Conservation (phyloP, 495 filamentous ascomycete genomes). For the Apodospora peruviana region DNA sequence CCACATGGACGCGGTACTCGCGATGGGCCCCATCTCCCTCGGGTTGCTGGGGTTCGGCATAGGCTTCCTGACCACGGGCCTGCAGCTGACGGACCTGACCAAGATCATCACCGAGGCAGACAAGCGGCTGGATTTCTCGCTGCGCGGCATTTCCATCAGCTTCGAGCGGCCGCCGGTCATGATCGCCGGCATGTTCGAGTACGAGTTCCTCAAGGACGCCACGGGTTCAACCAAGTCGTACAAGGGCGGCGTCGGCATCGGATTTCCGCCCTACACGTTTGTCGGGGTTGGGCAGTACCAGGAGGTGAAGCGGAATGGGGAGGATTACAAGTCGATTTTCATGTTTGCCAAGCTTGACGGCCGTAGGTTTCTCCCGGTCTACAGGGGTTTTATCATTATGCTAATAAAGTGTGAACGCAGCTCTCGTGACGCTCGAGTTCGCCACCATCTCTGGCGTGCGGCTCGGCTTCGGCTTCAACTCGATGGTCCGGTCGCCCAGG, state of each 20-base stretch:
- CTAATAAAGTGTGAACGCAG: too few relatives aligned
- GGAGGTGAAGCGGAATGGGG: background rate
- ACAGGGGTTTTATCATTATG: too few relatives aligned
- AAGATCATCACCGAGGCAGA: constrained; percentile 4
- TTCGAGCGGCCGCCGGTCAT: constrained; percentile 35
- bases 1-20: constrained; percentile 30
- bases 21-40: constrained; percentile 36
- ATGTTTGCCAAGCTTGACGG: constrained; percentile 38
- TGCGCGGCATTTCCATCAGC: constrained; percentile 32
- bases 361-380: too few relatives aligned
- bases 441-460: constrained; percentile 33
- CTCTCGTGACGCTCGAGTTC: constrained; percentile 36
- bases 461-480: constrained; percentile 45
- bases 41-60: constrained; percentile 31
- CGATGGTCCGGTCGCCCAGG: constrained; percentile 23
- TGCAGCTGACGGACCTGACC: background rate
- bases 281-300: constrained; percentile 35
- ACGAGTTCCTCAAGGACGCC: constrained; percentile 6
- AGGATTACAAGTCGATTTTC: constrained; percentile 30
- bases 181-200: constrained; percentile 34
- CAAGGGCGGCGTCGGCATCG: constrained; percentile 32
- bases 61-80: constrained; percentile 5
- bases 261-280: constrained; percentile 32
- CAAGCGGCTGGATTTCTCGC: constrained; percentile 11
- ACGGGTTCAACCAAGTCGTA: constrained; percentile 18